Percentiles rank a stretch among this genome's conserved stretches.
These are phyloP conservation scores for Escovopsis weberi DNA, from an alignment of 2,329 filamentous ascomycete species.

Conservation along the genomic window DNA sequence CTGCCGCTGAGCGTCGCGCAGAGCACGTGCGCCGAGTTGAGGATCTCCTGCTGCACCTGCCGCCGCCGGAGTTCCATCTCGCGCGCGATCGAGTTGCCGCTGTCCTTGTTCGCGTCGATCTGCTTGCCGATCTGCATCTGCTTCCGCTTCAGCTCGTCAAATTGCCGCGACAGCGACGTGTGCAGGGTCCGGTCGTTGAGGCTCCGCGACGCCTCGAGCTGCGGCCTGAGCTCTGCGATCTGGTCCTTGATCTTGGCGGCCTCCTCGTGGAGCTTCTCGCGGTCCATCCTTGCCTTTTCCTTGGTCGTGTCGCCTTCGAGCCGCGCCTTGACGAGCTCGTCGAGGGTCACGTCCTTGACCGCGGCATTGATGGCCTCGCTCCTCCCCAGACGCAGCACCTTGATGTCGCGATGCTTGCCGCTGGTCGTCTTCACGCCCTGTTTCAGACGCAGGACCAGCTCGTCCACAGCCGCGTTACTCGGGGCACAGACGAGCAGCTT, in stretches of 20 bases:
- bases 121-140: conserved; percentile 60
- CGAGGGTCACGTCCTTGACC: conserved; percentile 83
- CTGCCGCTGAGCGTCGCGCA: conserved; percentile 91
- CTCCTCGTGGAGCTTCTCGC: conserved; percentile 47
- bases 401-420: conserved; percentile 61
- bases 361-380: conserved; percentile 84
- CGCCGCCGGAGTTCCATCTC: conserved; percentile 77
- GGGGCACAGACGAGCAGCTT: conserved; percentile 95
- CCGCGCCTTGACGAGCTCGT: conserved; percentile 71
- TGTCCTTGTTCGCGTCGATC: conserved; percentile 80
- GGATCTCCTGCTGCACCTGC: conserved; percentile 76
- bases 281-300: conserved; percentile 38
- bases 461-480: conserved; percentile 94
- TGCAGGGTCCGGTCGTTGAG: conserved; percentile 32
- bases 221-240: conserved; percentile 54
- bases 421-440: conserved; percentile 64
- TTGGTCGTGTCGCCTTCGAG: conserved; percentile 47
- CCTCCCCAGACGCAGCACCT: conserved; percentile 77
- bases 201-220: conserved; percentile 52
- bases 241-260: conserved; percentile 61
- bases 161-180: conserved; percentile 54
- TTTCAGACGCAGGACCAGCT: conserved; percentile 86
- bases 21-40: conserved; percentile 81
- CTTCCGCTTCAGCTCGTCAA: conserved; percentile 62
- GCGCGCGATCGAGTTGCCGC: conserved; percentile 64